Base-by-base conservation (phyloP, 2,329 filamentous ascomycete species). In the Fusarium sacchari region DNA sequence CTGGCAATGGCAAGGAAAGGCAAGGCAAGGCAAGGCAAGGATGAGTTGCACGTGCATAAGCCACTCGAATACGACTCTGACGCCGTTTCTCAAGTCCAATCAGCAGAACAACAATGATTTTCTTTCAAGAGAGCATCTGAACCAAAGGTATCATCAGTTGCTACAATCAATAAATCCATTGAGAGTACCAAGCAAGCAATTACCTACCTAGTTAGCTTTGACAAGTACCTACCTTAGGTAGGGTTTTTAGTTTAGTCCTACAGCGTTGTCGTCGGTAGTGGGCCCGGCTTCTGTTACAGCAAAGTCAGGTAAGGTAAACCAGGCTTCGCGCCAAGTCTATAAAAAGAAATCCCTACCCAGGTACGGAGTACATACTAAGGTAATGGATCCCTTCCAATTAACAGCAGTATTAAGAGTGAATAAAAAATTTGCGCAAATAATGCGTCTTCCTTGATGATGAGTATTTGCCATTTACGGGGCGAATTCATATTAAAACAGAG, bases 31-130 rank as follows among this genome's bases (percentile, higher is more conserved):
- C 40, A 50, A 37, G 62, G 42, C 71, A 74, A 64, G 63, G 71
- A 72, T 73, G 57, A 55, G 39, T 46, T 74, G 71, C 71, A 74
- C 71, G 71, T 74, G 71, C 71, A 74, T 71, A 47, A 72, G 64
- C 60, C 71, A 69, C 63, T 60, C 42, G 37, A 49, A 62, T 64
- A 52, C 62, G 47, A 69, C 60, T 67, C 56, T 67, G 70, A 71
- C 61, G 46, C 67, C 42, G 40, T 28, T 46, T 28, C n/a, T 42
- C n/a, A 40, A 61, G 40, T 13, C 28, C 46, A 57, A 52, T 24
- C 36, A 44, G 37, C 44, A 30, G n/a, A 44, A 42, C 15, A 42
- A 44, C 22, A 37, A 13, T 18, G 36, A n/a, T 67, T 17, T 44
- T 20, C n/a, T 42, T 55, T 37, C 13, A 22, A n/a, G 32, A 15